phyloP scores from a whole-genome alignment of 2,329 filamentous ascomycete species.

The Cyanodermella asteris region DNA sequence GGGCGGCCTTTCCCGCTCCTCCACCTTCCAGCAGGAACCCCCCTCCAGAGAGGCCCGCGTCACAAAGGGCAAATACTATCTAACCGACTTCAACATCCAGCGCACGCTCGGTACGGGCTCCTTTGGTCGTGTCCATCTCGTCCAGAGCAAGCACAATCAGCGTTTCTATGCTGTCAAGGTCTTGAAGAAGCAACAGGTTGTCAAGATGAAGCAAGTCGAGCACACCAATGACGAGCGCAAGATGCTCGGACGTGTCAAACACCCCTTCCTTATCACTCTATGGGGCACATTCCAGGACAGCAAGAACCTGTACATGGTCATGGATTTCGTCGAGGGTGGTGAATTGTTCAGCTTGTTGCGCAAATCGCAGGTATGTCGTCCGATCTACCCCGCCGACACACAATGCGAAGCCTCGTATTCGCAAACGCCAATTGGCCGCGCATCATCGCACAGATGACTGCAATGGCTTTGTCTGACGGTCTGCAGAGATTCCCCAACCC shows the following conservation, averaged over 20 bases:
- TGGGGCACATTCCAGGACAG: slow-evolving; percentile 97
- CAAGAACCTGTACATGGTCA: slow-evolving; percentile 97
- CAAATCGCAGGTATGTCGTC: slow-evolving; percentile 63
- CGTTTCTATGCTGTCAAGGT: slow-evolving; percentile 98
- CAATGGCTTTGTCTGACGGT: too few relatives aligned
- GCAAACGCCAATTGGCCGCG: too few relatives aligned
- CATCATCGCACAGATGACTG: background rate
- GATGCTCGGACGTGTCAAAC: slow-evolving; percentile 93
- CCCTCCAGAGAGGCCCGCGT: slow-evolving; percentile 13
- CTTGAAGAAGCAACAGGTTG: slow-evolving; percentile 91
- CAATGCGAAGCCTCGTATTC: too few relatives aligned
- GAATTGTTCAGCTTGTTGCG: slow-evolving; percentile 88
- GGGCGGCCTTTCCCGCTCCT: too few relatives aligned
- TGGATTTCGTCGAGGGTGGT: slow-evolving; percentile 98
- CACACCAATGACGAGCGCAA: slow-evolving; percentile 94
- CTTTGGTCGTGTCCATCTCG: slow-evolving; percentile 87
- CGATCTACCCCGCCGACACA: slow-evolving; percentile 4
- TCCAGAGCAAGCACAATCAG: slow-evolving; percentile 95
- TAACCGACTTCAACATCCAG: slow-evolving; percentile 73
- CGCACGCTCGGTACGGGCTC: slow-evolving; percentile 88
- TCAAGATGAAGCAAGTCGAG: slow-evolving; percentile 99
- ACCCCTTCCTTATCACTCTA: slow-evolving; percentile 89
- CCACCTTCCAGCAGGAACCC: too few relatives aligned
- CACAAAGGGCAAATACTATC: slow-evolving; percentile 93
- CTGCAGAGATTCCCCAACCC: slow-evolving; percentile 99